These are phyloP conservation scores for Colletotrichum euphorbiae DNA, from an alignment of 2,329 filamentous ascomycete genomes.

Conservation along the genomic window DNA sequence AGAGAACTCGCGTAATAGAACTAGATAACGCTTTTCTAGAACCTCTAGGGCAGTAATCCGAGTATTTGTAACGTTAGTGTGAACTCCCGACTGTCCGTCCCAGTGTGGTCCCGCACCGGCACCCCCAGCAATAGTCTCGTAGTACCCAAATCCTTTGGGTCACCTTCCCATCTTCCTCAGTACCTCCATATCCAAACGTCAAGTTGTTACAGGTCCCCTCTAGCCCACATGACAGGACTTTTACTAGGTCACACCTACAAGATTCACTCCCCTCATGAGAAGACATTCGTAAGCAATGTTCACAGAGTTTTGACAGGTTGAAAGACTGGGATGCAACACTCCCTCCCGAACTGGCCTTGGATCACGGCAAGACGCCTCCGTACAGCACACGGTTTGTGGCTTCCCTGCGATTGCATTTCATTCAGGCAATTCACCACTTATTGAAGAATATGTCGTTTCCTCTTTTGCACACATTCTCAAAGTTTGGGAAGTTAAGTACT, in stretches of 20 bases:
- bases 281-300: background rate
- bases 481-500: too few relatives aligned
- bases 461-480: too few relatives aligned
- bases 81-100: conserved; percentile 47
- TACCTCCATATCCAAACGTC: conserved; percentile 61
- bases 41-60: conserved; percentile 53
- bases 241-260: background rate
- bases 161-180: conserved; percentile 8
- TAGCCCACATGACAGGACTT: conserved; percentile 46
- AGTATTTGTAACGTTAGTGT: conserved; percentile 53
- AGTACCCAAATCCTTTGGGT: conserved; percentile 61
- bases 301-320: background rate
- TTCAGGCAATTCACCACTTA: conserved; percentile 1
- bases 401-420: conserved; percentile 47
- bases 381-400: conserved; percentile 45
- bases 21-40: conserved; percentile 50
- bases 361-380: background rate
- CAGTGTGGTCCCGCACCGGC: conserved; percentile 47
- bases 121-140: conserved; percentile 51
- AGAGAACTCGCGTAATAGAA: conserved; percentile 48
- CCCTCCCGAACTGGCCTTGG: background rate
- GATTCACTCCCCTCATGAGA: background rate
- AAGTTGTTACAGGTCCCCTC: too few relatives aligned
- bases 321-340: conserved; percentile 7
- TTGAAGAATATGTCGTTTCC: too few relatives aligned